Conservation (phyloP, 257 asterid genomes). For the Solanum appendiculatum region DNA sequence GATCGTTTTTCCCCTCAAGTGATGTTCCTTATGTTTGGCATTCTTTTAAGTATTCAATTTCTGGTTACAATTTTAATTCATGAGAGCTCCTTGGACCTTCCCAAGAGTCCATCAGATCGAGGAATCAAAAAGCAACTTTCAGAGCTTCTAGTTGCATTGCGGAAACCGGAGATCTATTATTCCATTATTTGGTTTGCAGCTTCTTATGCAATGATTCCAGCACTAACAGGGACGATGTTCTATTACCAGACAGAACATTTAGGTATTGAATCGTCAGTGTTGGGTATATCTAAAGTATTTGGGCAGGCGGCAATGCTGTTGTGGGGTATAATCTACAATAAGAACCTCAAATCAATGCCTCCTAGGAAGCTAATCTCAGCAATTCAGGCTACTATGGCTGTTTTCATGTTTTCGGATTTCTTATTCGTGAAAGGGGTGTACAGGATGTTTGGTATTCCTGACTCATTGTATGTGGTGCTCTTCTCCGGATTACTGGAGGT, state of each 20-base stretch:
- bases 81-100: conserved; percentile 65
- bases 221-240: conserved; percentile 89
- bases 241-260: conserved; percentile 84
- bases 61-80: conserved; percentile 41
- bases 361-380: conserved; percentile 59
- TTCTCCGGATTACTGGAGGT: conserved; percentile 85
- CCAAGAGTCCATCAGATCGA: conserved; percentile 32
- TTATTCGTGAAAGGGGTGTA: conserved; percentile 75
- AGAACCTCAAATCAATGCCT: conserved; percentile 51
- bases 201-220: conserved; percentile 74
- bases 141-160: conserved; percentile 47
- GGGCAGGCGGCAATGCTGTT: conserved; percentile 91
- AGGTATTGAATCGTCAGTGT: conserved; percentile 62
- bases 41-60: conserved; percentile 57
- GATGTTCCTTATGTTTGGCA: conserved; percentile 50
- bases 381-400: conserved; percentile 57
- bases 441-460: conserved; percentile 55
- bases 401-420: conserved; percentile 60
- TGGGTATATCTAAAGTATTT: conserved; percentile 82
- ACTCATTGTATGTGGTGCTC: conserved; percentile 52
- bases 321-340: conserved; percentile 73
- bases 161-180: conserved; percentile 52
- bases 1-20: conserved; percentile 37
- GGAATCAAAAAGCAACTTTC: conserved; percentile 51
- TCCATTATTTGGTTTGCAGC: conserved; percentile 71